Base-by-base conservation (phyloP, 2,329 filamentous ascomycete species). In the Fusarium secorum region DNA sequence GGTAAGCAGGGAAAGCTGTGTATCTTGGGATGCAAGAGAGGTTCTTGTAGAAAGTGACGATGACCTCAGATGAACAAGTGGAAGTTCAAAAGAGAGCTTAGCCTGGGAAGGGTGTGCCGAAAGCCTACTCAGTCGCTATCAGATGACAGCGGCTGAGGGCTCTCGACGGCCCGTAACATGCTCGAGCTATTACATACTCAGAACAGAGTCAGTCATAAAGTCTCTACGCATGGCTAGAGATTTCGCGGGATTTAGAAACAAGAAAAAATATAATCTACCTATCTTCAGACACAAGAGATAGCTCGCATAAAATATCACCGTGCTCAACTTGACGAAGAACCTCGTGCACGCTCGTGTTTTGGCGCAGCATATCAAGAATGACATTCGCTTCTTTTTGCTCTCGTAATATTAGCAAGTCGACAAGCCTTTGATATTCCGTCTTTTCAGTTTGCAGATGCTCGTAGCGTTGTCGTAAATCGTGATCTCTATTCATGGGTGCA, bases 291-390 rank as follows among this genome's bases (percentile, higher is more conserved):
- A n/a, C 35, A 36, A 44, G 30, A 11, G 36, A 68, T 2, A 68
- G 10, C 1, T 42, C 11, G 32, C 66, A 69, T 9, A 70, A 3
- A 33, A 70, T 48, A n/a, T 70, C 66, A 0, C 66, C 51, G 14
- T 66, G 22, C n/a, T 70, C 66, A 4, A 70, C 45, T 20, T 70
- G 60, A 17, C 41, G 28, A 4, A 69, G 6, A 17, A 70, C 42
- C 4, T 32, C 53, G 3, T 54, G 32, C 1, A 70, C 41, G 10
- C 38, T 41, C 3, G 28, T 28, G 15, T 38, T 26, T 36, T 66
- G 28, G 7, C 66, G 60, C 5, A 70, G 45, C 9, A 70, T 20
- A 17, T 36, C 24, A 15, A 70, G 51, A 13, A 70, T 66, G 3
- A 22, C 11, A 11, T 18, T n/a, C 1, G 46, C 60, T 28, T 70